Conservation (phyloP, 2,329 filamentous ascomycete genomes). For the Harringtonia aguacate region DNA sequence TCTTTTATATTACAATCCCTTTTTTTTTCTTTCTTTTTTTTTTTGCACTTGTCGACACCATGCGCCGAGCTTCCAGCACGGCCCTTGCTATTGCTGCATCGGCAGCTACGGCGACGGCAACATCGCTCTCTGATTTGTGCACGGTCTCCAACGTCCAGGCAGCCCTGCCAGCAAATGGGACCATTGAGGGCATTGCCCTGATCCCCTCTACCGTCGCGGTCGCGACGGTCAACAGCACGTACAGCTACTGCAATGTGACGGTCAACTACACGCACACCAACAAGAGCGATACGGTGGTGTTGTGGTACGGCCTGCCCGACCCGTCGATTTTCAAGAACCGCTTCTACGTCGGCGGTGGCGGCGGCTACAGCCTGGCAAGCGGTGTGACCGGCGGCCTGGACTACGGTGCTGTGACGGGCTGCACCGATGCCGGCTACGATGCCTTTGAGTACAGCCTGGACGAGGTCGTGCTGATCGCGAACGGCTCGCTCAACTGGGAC, state of each 20-base stretch:
- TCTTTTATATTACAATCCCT: no score
- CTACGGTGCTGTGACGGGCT: slow-evolving; percentile 17
- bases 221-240: not conserved
- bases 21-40: no score
- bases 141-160: no score
- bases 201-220: no score
- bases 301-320: slow-evolving; percentile 23
- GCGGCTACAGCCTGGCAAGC: slow-evolving; percentile 23
- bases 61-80: no score
- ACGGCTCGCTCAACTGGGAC: slow-evolving; percentile 41
- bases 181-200: no score
- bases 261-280: slow-evolving; percentile 23
- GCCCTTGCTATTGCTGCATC: no score
- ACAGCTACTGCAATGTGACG: slow-evolving; percentile 18
- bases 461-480: slow-evolving; percentile 29
- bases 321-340: slow-evolving; percentile 29
- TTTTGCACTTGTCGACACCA: no score
- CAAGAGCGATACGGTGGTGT: slow-evolving; percentile 19
- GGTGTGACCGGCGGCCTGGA: slow-evolving; percentile 1
- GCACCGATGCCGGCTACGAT: slow-evolving; percentile 32
- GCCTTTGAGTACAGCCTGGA: slow-evolving; percentile 27
- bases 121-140: no score
- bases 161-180: no score
- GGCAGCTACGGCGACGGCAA: no score
- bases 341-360: slow-evolving; percentile 33